Percentiles rank a stretch among this genome's conserved stretches.
Conservation (phyloP, 106 monocot species). For the Platanthera guangdongensis region DNA sequence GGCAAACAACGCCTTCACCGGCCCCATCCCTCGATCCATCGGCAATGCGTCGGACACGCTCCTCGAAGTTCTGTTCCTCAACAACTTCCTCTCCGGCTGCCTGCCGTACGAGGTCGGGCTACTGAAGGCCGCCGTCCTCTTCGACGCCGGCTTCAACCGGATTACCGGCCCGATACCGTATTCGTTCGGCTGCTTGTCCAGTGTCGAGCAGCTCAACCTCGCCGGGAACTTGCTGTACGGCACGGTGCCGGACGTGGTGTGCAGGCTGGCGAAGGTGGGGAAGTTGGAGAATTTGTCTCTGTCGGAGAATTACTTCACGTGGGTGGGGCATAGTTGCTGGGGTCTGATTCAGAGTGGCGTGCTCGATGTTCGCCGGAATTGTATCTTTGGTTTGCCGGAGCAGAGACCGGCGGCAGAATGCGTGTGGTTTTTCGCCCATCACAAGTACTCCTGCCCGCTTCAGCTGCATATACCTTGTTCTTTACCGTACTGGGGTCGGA, state of each 20-base stretch:
- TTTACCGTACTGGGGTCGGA: neutral
- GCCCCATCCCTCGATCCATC: constrained; percentile 23
- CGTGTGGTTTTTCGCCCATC: neutral
- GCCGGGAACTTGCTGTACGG: constrained; percentile 51
- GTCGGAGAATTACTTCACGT: neutral
- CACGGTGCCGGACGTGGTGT: constrained; percentile 33
- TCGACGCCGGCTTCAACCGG: constrained; percentile 29
- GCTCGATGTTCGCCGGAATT: constrained; percentile 6
- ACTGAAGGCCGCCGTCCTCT: constrained; percentile 26
- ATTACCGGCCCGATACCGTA: constrained; percentile 33
- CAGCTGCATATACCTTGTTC: neutral
- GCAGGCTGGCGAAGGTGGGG: constrained; percentile 7
- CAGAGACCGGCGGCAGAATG: constrained; percentile 1
- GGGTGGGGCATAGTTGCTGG: neutral
- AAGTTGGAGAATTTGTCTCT: neutral
- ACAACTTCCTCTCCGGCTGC: constrained; percentile 38
- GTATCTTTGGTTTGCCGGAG: neutral
- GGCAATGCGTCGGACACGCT: constrained; percentile 24
- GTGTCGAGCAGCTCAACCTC: constrained; percentile 50
- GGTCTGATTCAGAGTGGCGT: neutral
- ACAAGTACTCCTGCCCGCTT: neutral
- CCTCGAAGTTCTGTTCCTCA: constrained; percentile 36
- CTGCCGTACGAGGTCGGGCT: constrained; percentile 34
- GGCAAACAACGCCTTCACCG: constrained; percentile 54
- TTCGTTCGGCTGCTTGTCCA: constrained; percentile 35